Evolutionary conservation across 2,329 filamentous ascomycete genomes (phyloP).

Genomic region (Amauroascus verrucosus): DNA sequence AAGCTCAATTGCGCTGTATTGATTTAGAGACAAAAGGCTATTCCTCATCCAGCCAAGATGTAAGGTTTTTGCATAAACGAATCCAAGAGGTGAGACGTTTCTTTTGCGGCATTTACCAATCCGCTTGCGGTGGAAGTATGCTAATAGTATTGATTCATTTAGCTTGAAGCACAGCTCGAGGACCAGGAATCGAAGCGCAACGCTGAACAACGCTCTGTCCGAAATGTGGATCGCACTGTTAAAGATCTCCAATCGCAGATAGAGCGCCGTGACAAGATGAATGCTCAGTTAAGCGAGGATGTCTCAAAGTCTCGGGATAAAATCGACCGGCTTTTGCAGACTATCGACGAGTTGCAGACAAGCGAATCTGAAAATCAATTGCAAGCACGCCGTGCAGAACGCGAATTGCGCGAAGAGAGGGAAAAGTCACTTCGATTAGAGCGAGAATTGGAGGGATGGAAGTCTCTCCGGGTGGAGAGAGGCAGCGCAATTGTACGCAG

Average conservation of each 20-base stretch:
- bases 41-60: slow-evolving; percentile 85
- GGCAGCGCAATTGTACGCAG: slow-evolving; percentile 26
- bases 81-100: slow-evolving; percentile 71
- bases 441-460: slow-evolving; percentile 76
- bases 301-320: slow-evolving; percentile 79
- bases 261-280: slow-evolving; percentile 84
- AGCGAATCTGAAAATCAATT: slow-evolving; percentile 75
- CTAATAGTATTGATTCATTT: slow-evolving; percentile 8
- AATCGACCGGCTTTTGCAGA: slow-evolving; percentile 74
- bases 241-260: slow-evolving; percentile 89
- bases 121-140: neutral
- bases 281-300: slow-evolving; percentile 70
- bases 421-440: slow-evolving; percentile 76
- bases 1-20: slow-evolving; percentile 78
- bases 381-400: slow-evolving; percentile 71
- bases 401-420: slow-evolving; percentile 77
- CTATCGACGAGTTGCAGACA: slow-evolving; percentile 88
- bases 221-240: slow-evolving; percentile 86
- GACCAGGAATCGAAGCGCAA: slow-evolving; percentile 67
- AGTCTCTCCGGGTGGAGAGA: slow-evolving; percentile 57
- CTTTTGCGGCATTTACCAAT: neutral
- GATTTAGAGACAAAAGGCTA: slow-evolving; percentile 97
- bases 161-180: slow-evolving; percentile 84
- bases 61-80: slow-evolving; percentile 85
- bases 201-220: slow-evolving; percentile 74